Evolutionary conservation across 345 rosid species (phyloP), one percentile per base, ranked within the genome.

Genomic region (Eucalyptus brandiana): DNA sequence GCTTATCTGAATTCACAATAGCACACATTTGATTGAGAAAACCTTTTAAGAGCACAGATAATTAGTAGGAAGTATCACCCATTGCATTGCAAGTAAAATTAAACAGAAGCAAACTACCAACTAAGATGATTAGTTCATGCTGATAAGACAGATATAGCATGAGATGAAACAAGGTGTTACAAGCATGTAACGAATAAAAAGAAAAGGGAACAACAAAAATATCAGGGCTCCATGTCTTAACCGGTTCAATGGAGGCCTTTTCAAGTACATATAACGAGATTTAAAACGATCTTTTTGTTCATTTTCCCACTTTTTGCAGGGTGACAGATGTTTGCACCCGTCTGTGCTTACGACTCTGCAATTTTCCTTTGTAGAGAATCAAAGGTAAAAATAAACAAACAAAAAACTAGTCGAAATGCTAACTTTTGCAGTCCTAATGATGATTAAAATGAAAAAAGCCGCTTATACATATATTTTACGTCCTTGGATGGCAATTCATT

Each of bases 1-100:
- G 94, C 99, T 95, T 89, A 97, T 96, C 99, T 98, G 94, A 81
- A 62, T 62, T 83, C 30, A 90, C 89, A 87, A 32, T 76, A 42
- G 80, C 30, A 88, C 72, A 87, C 86, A 72, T 37, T 12, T 14
- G 15, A 72, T 23, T 72, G 8, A 50, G 50, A 88, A 67, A 87
- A 87, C 26, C 76, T 87, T 40, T 49, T 49, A 50, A 69, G 24
- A 47, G 50, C 11, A 32, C 51, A 69, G 86, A 48, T 45, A 48
- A 87, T 69, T 32, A 34, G 81, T 17, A 34, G 81, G 81, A 69
- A 69, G 40, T 72, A 72, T 37, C 44, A 37, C 45, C 81, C 11
- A 12, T 72, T 72, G 81, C 81, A 72, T 37, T 4, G 23, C 45
- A 18, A 72, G 42, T 19, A 72, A 72, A 19, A 72, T 18, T 72